Evolutionary conservation across 345 rosid genomes (phyloP), one percentile per base, ranked within the genome.

Genomic region (Nasturtium officinale): DNA sequence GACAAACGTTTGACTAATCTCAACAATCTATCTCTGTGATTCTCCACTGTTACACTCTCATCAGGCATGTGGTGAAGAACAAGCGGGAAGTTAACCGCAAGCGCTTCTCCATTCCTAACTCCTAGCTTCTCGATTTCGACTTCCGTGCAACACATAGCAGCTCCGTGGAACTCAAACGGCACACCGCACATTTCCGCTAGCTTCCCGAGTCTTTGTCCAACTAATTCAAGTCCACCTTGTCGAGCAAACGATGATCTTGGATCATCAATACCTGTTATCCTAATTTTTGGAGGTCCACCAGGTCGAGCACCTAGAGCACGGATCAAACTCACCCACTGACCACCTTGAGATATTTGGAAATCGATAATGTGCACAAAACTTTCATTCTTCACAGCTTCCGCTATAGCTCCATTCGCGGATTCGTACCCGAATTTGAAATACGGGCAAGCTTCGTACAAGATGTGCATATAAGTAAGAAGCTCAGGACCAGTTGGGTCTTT

Each of bases 321-420:
- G 71, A 95, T 91, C 48, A 95, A 82, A 80, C 92, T 95, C 56
- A 95, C 68, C 99, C 99, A 95, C 53, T 95, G 99, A 72, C 80
- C 74, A 2, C 99, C 99, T 77, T 95, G 99, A 2, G 84, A 71
- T 50, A 91, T 83, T 74, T 84, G 92, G 63, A 95, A 95, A 83
- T 95, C 99, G 13, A 95, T 90, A 53, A 91, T 91, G 61, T 95
- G 97, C 40, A 95, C 81, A 67, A 55, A 73, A 26, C 48, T 85
- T 79, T 95, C 96, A 45, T 81, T 82, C 82, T 86, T 95, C 82
- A 87, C 81, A 56, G 97, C 96, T 74, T 95, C 97, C 9, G 99
- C 97, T 33, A 95, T 95, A 23, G 97, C 97, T 51, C 99, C 97
- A 10, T 95, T 95, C 5, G 97, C 99, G 0, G 97, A 95, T 83